Evolutionary conservation across 2,329 filamentous ascomycete genomes (phyloP), one percentile per base, ranked within the genome.

Genomic region (Fusarium kyushuense): DNA sequence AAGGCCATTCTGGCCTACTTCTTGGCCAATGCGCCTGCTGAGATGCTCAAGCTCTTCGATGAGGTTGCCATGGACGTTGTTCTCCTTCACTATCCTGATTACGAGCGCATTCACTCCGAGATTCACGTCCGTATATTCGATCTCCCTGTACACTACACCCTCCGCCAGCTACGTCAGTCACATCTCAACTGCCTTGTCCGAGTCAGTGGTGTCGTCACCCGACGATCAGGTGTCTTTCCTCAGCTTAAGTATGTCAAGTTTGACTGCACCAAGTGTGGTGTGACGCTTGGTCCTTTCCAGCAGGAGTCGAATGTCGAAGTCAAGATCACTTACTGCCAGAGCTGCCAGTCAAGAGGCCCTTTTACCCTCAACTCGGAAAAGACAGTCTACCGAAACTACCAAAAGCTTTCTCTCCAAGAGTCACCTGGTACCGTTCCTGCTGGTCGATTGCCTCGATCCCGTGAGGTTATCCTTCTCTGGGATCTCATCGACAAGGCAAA

Each of bases 241-340:
- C 96, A 99, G 81, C 84, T 99, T 64, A 98, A 98, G 79, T 97
- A 98, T 79, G 93, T 99, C 82, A 97, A 97, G 81, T 98, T 99
- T 76, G 93, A 97, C 81, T 99, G 96, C 81, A 89, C 85, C 60
- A 99, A 97, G 81, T 99, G 96, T 75, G 92, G 93, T 64, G 87
- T 92, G 45, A 97, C 94, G 1, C 87, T 99, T 5, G 96, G 96
- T 2, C 96, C 96, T 19, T 99, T 97, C 83, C 95, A 97, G 76
- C 96, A 99, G 76, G 96, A 99, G 81, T 96, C 95, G 41, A 97
- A 96, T 65, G 90, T 94, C 42, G 96, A 99, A 79, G 94, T 99
- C 76, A 97, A 95, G 81, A 93, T 99, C 72, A 93, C 92, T 1
- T 99, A 92, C 83, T 99, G 96, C 78, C 95, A 97, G 77, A 96